A percentile compares a stretch with the other conserved stretches of the same genome.
Evolutionary conservation across 2,329 filamentous ascomycete genomes (phyloP).

Genomic region (Zymoseptoria pseudotritici): DNA sequence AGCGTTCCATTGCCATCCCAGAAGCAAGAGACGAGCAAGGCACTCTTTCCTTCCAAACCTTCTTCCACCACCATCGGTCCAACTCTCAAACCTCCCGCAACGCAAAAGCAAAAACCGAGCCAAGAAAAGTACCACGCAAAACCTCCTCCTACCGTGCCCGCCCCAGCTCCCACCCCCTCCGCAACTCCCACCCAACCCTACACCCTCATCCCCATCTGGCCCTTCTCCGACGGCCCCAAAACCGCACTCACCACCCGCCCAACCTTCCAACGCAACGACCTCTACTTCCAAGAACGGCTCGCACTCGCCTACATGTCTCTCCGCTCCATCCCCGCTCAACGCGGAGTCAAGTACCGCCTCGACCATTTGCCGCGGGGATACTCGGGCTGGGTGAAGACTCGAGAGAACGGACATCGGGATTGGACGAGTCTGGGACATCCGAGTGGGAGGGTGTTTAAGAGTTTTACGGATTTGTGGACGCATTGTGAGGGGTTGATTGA

Average conservation of each 20-base stretch:
- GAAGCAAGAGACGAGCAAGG: too few relatives aligned
- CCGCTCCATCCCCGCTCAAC: not conserved
- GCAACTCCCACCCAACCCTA: not conserved
- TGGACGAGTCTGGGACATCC: not conserved
- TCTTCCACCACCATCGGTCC: too few relatives aligned
- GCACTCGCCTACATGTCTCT: not conserved
- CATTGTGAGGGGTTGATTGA: not conserved
- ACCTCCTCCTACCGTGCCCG: too few relatives aligned
- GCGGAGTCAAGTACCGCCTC: not conserved
- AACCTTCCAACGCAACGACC: not conserved
- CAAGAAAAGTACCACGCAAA: too few relatives aligned
- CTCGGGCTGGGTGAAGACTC: not conserved
- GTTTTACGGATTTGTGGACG: not conserved
- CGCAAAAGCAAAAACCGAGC: too few relatives aligned
- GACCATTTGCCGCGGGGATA: not conserved
- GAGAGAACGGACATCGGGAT: not conserved
- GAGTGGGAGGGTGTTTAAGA: not conserved
- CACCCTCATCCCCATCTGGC: not conserved
- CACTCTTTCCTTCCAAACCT: rapidly evolving
- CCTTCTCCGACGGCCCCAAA: not conserved
- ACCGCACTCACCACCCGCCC: too few relatives aligned
- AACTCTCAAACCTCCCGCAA: too few relatives aligned
- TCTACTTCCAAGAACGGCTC: not conserved
- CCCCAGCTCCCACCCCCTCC: not conserved
- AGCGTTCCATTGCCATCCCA: too few relatives aligned